Base-by-base conservation (phyloP, 2,329 filamentous ascomycete genomes). In the Clonostachys sp. region DNA sequence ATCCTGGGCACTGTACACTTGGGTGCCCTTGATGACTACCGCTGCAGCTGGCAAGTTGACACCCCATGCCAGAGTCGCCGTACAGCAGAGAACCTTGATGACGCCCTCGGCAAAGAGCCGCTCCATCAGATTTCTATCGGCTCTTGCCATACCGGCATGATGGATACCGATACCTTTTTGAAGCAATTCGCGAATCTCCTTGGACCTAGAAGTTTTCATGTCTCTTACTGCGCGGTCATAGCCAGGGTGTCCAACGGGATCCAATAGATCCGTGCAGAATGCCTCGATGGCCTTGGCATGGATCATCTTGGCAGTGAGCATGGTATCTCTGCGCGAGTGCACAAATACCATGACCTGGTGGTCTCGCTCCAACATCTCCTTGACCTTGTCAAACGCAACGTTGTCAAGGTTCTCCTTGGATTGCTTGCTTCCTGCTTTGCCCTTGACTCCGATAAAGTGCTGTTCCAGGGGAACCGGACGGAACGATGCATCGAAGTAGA, bases 301-400 rank as follows among this genome's bases (percentile, higher is more conserved):
- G 24, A 99, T 73, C 72, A 86, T 89, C 54, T 88, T 86, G 42
- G 94, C 91, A 2, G 92, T 95, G 51, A 87, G 80, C 55, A 95
- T 83, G 0, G 95, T 99, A 57, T 99, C 95, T 62, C 95, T 91
- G 24, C 94, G 81, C 1, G 92, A 96, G 64, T 99, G 95, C 12
- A 99, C 95, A 65, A 99, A 99, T 0, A 99, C 92, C 95, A 99
- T 99, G 55, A 99, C 81, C 64, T 99, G 94, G 59, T 99, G 94
- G n/a, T 89, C 91, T 49, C 77, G 74, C 61, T 91, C 83, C 4
- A 99, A 75, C 91, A 99, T 96, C 45, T 94, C 87, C 55, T 84
- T 86, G 42, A 96, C 91, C 63, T 99, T 99, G 55, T 97, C 91
- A 61, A 95, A 99, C 0, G 90, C 84, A 4, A 90, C 84, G 20